Percentiles rank a stretch among this genome's conserved stretches.
Conservation (phyloP, 495 filamentous ascomycete species). For the Glutinoglossum americanum region DNA sequence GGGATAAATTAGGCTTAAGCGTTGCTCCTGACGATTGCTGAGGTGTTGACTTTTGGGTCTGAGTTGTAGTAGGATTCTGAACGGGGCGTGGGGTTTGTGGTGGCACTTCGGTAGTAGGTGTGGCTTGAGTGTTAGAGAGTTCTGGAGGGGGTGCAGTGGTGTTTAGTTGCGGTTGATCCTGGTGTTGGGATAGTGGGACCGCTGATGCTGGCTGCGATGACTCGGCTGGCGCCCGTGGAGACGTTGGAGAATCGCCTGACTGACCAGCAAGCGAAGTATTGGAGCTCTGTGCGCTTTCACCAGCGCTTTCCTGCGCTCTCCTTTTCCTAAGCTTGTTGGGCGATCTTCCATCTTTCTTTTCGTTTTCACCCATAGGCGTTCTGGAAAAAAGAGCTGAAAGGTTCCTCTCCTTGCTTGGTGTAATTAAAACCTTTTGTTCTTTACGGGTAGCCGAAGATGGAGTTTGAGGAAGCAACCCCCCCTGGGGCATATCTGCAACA, state of each 20-base stretch:
- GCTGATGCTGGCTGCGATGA: not conserved
- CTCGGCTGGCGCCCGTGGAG: not conserved
- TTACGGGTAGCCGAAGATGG: constrained; percentile 15
- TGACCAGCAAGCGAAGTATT: constrained; percentile 41
- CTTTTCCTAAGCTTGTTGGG: constrained; percentile 80
- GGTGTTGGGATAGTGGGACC: not conserved
- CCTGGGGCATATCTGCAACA: not conserved
- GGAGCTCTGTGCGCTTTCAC: constrained; percentile 72
- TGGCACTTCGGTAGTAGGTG: constrained; percentile 9
- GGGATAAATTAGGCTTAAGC: constrained; percentile 40
- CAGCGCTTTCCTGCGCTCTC: constrained; percentile 46
- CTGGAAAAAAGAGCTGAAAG: constrained; percentile 45
- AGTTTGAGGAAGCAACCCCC: constrained; percentile 23
- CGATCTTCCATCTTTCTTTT: constrained; percentile 35
- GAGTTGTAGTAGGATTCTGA: constrained; percentile 10
- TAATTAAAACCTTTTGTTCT: constrained; percentile 24
- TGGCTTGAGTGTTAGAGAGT: not conserved
- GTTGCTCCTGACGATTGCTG: constrained; percentile 22
- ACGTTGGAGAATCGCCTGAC: not conserved
- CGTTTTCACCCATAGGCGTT: constrained; percentile 35
- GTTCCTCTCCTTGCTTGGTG: constrained; percentile 49
- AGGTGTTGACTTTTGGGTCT: constrained; percentile 11
- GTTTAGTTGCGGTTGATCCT: not conserved
- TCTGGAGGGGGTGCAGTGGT: not conserved
- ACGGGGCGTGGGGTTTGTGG: constrained; percentile 13